These are phyloP conservation scores for Thielaviopsis punctulata DNA, from an alignment of 2,329 filamentous ascomycete species.

Conservation along the genomic window DNA sequence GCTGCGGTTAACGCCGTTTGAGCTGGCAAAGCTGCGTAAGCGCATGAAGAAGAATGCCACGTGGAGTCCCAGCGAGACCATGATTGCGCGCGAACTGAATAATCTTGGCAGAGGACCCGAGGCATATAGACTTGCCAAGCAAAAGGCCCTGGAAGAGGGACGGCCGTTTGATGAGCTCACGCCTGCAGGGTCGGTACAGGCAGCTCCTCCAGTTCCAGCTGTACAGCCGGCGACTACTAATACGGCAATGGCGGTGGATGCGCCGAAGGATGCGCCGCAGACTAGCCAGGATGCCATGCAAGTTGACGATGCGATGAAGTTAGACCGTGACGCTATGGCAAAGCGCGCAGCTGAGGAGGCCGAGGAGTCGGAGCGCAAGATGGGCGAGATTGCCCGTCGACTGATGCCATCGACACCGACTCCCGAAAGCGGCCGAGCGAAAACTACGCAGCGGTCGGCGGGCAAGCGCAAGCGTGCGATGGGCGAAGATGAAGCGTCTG, in stretches of 20 bases:
- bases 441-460: not conserved
- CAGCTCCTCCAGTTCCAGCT: conserved; percentile 16
- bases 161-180: conserved; percentile 30
- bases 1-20: conserved; percentile 47
- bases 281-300: conserved; percentile 60
- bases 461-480: conserved; percentile 4
- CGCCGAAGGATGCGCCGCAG: conserved; percentile 38
- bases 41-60: conserved; percentile 85
- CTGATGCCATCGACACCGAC: conserved; percentile 1
- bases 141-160: conserved; percentile 48
- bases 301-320: conserved; percentile 59
- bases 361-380: conserved; percentile 37
- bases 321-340: conserved; percentile 48
- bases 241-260: conserved; percentile 34
- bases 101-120: conserved; percentile 49
- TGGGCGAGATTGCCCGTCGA: conserved; percentile 30
- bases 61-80: conserved; percentile 70
- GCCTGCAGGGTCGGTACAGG: conserved; percentile 21
- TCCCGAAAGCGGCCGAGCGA: not conserved
- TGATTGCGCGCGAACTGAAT: conserved; percentile 67
- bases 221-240: conserved; percentile 25
- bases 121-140: conserved; percentile 43
- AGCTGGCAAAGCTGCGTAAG: conserved; percentile 55
- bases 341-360: conserved; percentile 46
- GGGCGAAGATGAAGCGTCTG: conserved; percentile 6